Base-by-base conservation (phyloP, 305 asterid genomes). In the Andrographis paniculata region DNA sequence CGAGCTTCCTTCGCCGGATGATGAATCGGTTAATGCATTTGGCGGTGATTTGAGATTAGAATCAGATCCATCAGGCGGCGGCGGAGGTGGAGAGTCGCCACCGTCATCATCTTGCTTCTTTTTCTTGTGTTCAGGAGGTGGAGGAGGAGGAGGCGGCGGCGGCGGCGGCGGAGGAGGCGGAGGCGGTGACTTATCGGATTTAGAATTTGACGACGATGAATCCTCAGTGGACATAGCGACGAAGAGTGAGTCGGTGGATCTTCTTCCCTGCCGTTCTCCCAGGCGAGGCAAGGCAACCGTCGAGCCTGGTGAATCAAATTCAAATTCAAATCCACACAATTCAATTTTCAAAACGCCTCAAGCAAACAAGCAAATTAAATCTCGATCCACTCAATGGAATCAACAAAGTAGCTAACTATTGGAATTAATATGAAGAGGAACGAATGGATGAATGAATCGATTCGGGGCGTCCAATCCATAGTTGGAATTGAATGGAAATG, bases 191-290 rank as follows among this genome's bases (percentile, higher is more conserved):
- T 9, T 13, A 37, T 37, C 17, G 55, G 59, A 54, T 20, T 24
- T 24, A 46, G 70, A 55, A 39, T 14, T 52, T 1, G 66, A 22
- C 17, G 63, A 18, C 37, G n/a, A 15, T 5, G 65, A 15, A 1
- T 46, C 60, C 40, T 42, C 58, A 2, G 53, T 33, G 14, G 70
- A 4, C 27, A 30, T 27, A 55, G 55, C 44, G 58, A 31, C 48
- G 48, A 22, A 38, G 4, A 5, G 3, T 13, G 17, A 17, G 52
- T 11, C 38, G 13, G 2, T 2, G 38, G n/a, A 6, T 40, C 20
- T 52, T 31, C 73, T 40, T 56, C 66, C 79, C 85, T 44, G 73
- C 96, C 87, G 46, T 56, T 74, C 89, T 80, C 94, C 92, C 60
- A 68, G 65, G 47, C 47, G 65, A n/a, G n/a, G n/a, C n/a, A n/a